A percentile compares a stretch with the other conserved stretches of the same genome.
phyloP scores from a whole-genome alignment of 257 asterid genomes.

The Plantago major region DNA sequence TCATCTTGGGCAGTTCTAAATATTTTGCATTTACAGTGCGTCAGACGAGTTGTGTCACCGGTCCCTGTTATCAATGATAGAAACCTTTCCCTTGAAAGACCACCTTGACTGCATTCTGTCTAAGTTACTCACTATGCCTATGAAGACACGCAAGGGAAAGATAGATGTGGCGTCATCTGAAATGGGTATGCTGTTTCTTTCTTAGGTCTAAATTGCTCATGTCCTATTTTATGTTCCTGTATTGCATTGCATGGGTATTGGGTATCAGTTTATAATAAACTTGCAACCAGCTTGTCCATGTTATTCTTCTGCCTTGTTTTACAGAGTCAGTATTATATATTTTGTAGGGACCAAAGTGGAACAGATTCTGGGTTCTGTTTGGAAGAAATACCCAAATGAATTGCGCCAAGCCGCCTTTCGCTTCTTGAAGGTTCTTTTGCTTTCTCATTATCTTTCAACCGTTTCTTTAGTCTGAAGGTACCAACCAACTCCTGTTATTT shows the following conservation, averaged over 20 bases:
- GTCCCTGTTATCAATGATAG: constrained; percentile 41
- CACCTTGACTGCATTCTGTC: constrained; percentile 41
- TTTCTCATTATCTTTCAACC: constrained; percentile 1
- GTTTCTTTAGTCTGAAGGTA: constrained; percentile 7
- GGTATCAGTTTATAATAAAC: constrained; percentile 2
- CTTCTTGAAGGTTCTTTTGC: constrained; percentile 52
- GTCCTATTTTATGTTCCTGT: not conserved
- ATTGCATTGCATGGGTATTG: not conserved
- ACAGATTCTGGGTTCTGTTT: constrained; percentile 50
- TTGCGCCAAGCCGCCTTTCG: constrained; percentile 49
- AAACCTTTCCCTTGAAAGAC: constrained; percentile 56
- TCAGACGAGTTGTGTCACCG: constrained; percentile 48
- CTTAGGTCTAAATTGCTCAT: constrained; percentile 6
- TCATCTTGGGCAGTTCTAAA: constrained; percentile 14
- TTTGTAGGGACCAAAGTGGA: constrained; percentile 43
- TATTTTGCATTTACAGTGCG: constrained; percentile 42
- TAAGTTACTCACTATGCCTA: constrained; percentile 42
- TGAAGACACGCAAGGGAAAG: constrained; percentile 40
- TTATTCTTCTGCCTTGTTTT: too few relatives aligned
- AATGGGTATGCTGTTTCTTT: constrained; percentile 44
- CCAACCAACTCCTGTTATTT: not conserved
- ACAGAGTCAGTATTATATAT: constrained; percentile 15
- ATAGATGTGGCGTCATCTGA: constrained; percentile 31
- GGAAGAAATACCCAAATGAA: constrained; percentile 71
- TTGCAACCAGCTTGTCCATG: constrained; percentile 13